These are phyloP conservation scores for Aegilops tauschii DNA, from an alignment of 176 grass and related monocot genomes.

Conservation along the genomic window DNA sequence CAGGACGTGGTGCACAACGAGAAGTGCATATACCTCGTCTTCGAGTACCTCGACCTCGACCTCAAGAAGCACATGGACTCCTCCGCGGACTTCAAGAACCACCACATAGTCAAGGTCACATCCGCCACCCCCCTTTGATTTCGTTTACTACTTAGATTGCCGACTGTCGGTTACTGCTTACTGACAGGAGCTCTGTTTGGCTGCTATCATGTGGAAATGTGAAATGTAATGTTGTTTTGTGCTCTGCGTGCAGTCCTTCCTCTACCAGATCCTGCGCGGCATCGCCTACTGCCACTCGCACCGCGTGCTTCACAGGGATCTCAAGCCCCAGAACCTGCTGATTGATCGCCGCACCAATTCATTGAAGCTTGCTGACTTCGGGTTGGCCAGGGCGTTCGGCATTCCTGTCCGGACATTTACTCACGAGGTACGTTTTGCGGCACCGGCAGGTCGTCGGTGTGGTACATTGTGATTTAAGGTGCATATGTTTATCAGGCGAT, in stretches of 20 bases:
- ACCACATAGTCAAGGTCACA: slow-evolving; percentile 65
- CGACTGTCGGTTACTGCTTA: too few relatives aligned
- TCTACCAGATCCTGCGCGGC: slow-evolving; percentile 85
- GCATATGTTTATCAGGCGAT: not conserved
- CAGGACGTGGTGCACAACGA: slow-evolving; percentile 85
- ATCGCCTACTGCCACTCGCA: slow-evolving; percentile 96
- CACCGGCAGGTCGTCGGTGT: not conserved
- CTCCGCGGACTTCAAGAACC: slow-evolving; percentile 76
- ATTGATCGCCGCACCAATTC: slow-evolving; percentile 73
- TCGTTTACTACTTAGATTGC: not conserved
- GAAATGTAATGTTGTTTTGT: slow-evolving; percentile 1
- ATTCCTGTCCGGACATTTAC: slow-evolving; percentile 87
- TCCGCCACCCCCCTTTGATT: not conserved
- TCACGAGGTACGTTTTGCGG: slow-evolving; percentile 55
- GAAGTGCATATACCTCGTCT: slow-evolving; percentile 82
- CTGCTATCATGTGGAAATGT: not conserved
- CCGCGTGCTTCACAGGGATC: slow-evolving; percentile 80
- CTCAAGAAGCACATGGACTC: slow-evolving; percentile 98
- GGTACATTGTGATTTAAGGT: not conserved
- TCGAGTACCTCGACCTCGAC: slow-evolving; percentile 95
- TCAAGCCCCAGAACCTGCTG: slow-evolving; percentile 96
- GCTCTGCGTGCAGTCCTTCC: slow-evolving; percentile 42
- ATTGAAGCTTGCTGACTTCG: slow-evolving; percentile 95
- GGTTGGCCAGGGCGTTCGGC: slow-evolving; percentile 82
- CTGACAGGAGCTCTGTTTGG: too few relatives aligned